Evolutionary conservation across 225 moss, liverwort and hornwort species (phyloP).

Genomic region (Bryum argenteum): DNA sequence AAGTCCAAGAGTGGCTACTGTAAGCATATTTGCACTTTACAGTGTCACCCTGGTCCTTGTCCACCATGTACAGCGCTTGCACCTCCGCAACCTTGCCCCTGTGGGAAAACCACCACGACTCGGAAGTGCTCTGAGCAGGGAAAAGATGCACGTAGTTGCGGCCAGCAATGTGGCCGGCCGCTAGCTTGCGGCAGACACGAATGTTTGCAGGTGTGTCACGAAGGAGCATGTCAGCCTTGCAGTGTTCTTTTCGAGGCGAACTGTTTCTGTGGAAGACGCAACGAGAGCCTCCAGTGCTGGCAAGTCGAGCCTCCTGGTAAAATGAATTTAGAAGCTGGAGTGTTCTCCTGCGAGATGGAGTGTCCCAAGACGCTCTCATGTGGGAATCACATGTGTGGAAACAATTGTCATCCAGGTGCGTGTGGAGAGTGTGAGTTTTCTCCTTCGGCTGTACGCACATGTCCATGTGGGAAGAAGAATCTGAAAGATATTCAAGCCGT

Average conservation of each 20-base stretch:
- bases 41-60: slow-evolving; percentile 97
- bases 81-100: slow-evolving; percentile 84
- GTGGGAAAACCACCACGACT: slow-evolving; percentile 72
- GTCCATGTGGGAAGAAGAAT: slow-evolving; percentile 85
- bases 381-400: slow-evolving; percentile 74
- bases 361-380: slow-evolving; percentile 71
- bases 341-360: slow-evolving; percentile 76
- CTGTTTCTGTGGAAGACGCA: slow-evolving; percentile 77
- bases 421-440: slow-evolving; percentile 93
- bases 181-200: slow-evolving; percentile 81
- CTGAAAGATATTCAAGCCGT: slow-evolving; percentile 46
- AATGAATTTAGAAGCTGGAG: slow-evolving; percentile 54
- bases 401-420: slow-evolving; percentile 85
- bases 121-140: slow-evolving; percentile 80
- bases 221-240: slow-evolving; percentile 76
- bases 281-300: slow-evolving; percentile 71
- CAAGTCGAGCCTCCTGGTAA: slow-evolving; percentile 75
- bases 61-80: slow-evolving; percentile 90
- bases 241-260: slow-evolving; percentile 63
- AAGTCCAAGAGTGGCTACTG: slow-evolving; percentile 77
- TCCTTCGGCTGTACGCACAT: slow-evolving; percentile 71
- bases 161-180: slow-evolving; percentile 66
- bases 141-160: slow-evolving; percentile 69
- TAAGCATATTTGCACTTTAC: slow-evolving; percentile 89
- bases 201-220: slow-evolving; percentile 74